phyloP scores from a whole-genome alignment of 306 rosid species.

The Amphicarpaea edgeworthii region DNA sequence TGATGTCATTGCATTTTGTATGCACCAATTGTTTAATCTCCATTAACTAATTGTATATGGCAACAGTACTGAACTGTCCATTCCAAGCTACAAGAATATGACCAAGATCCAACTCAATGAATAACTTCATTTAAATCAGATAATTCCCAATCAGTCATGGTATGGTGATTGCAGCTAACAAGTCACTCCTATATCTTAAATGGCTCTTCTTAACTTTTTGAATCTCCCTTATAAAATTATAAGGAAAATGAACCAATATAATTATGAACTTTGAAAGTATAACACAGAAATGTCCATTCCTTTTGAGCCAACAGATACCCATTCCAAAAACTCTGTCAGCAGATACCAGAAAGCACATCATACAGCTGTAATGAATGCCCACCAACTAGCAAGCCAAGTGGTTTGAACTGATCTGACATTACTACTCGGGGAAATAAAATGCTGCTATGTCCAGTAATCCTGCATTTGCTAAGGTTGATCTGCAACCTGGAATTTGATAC shows the following conservation, averaged over 20 bases:
- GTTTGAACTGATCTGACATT: conserved; percentile 55
- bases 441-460: conserved; percentile 57
- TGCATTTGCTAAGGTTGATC: conserved; percentile 65
- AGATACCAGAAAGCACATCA: conserved; percentile 46
- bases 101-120: conserved; percentile 40
- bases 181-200: conserved; percentile 41
- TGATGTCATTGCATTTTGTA: conserved; percentile 29
- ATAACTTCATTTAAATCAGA: conserved; percentile 45
- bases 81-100: conserved; percentile 41
- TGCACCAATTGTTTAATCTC: conserved; percentile 35
- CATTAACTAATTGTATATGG: conserved; percentile 37
- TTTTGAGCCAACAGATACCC: conserved; percentile 37
- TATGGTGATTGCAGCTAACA: conserved; percentile 38
- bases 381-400: conserved; percentile 53
- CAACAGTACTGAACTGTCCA: conserved; percentile 39
- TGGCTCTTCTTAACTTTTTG: conserved; percentile 36
- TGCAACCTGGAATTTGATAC: conserved; percentile 77
- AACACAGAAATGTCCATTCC: conserved; percentile 37
- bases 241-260: conserved; percentile 27
- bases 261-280: conserved; percentile 45
- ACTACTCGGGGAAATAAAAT: conserved; percentile 53
- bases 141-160: conserved; percentile 37
- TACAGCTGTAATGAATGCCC: conserved; percentile 50
- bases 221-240: conserved; percentile 45
- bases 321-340: conserved; percentile 42